phyloP scores from a whole-genome alignment of 2,329 filamentous ascomycete genomes.

The Colletotrichum tofieldiae region DNA sequence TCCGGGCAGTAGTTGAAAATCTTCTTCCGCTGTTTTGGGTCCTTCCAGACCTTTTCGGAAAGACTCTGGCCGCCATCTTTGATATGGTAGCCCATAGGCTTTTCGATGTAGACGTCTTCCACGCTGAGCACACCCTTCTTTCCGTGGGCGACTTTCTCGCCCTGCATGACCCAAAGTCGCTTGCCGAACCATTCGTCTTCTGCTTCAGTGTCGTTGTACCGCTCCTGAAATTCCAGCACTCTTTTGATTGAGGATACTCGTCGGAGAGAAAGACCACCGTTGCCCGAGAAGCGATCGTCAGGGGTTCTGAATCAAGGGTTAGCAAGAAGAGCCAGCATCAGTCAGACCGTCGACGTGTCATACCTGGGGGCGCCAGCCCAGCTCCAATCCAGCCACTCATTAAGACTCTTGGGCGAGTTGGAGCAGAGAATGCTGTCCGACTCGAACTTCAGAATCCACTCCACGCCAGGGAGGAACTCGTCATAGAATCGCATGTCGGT shows the following conservation, averaged over 20 bases:
- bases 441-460: constrained; percentile 70
- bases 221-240: constrained; percentile 64
- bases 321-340: constrained; percentile 1
- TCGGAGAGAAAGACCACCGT: constrained; percentile 69
- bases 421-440: constrained; percentile 71
- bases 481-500: constrained; percentile 69
- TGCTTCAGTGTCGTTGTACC: constrained; percentile 65
- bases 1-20: constrained; percentile 72
- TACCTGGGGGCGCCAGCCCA: constrained; percentile 70
- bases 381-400: constrained; percentile 69
- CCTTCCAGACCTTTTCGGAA: constrained; percentile 63
- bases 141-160: constrained; percentile 62
- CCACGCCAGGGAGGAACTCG: constrained; percentile 64
- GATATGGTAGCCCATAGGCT: constrained; percentile 70
- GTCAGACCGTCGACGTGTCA: constrained; percentile 12
- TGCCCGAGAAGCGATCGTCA: constrained; percentile 65
- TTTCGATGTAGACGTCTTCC: constrained; percentile 64
- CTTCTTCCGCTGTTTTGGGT: constrained; percentile 58
- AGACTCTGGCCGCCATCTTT: constrained; percentile 60
- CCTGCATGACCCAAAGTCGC: constrained; percentile 63
- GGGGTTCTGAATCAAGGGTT: constrained; percentile 48
- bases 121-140: constrained; percentile 62
- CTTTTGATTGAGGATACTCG: constrained; percentile 66
- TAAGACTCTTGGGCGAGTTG: constrained; percentile 65
- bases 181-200: constrained; percentile 72